phyloP scores from a whole-genome alignment of 805 yeast genomes.

The Zygosaccharomyces siamensis region DNA sequence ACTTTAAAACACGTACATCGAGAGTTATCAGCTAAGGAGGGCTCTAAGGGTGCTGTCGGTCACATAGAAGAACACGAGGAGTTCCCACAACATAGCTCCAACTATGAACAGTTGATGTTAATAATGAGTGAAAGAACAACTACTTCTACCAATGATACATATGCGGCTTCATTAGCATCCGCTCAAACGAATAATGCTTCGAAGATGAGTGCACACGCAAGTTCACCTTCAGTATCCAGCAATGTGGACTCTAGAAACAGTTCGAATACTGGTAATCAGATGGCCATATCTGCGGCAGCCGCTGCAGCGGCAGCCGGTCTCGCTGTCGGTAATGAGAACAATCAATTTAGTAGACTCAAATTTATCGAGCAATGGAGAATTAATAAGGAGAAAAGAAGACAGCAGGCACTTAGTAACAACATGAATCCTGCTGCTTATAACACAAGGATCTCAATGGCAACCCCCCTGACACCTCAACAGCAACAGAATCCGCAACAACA shows the following conservation, averaged over 20 bases:
- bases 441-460: conserved; percentile 33
- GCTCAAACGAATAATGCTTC: conserved; percentile 26
- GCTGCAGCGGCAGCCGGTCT: conserved; percentile 40
- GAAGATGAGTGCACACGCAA: conserved; percentile 14
- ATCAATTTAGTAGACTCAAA: conserved; percentile 79
- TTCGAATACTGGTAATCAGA: conserved; percentile 35
- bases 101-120: conserved; percentile 87
- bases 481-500: conserved; percentile 11
- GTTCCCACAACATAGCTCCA: conserved; percentile 68
- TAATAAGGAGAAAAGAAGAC: conserved; percentile 52
- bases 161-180: conserved; percentile 33
- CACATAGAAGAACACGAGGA: conserved; percentile 59
- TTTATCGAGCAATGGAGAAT: conserved; percentile 84
- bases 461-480: conserved; percentile 29
- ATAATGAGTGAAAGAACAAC: conserved; percentile 48
- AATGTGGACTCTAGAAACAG: conserved; percentile 16
- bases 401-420: conserved; percentile 36
- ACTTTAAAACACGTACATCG: conserved; percentile 38
- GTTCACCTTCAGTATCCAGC: conserved; percentile 8
- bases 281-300: conserved; percentile 35
- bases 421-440: conserved; percentile 29
- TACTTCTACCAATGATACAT: conserved; percentile 38
- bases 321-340: conserved; percentile 33
- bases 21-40: conserved; percentile 36
- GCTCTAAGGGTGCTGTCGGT: conserved; percentile 40